Evolutionary conservation across 495 filamentous ascomycete genomes (phyloP), one percentile per base, ranked within the genome.

Genomic region (Penicillium dipodomyicola): DNA sequence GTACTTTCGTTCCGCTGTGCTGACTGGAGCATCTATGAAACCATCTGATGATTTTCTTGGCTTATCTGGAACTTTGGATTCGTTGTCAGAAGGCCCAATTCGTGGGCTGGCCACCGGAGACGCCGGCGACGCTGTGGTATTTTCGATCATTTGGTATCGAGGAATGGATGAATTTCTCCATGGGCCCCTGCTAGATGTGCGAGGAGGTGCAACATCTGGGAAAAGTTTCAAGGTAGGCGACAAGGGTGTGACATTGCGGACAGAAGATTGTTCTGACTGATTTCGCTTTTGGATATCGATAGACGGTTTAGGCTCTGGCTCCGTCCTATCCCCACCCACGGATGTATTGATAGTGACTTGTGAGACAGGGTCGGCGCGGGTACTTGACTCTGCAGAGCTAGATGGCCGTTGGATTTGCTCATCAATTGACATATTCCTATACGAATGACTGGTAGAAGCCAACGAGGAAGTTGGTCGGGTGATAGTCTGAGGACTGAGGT

Each of bases 161-260:
- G 64, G 61, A 27, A 50, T 46, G 2, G 52, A 29, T 8, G 71
- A 70, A n/a, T 69, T 54, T 32, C 71, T 64, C 58, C 61, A 61
- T 8, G 68, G 67, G 22, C 52, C 63, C 35, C 59, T 71, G 43
- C 69, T 74, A 4, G 72, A 70, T 8, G 66, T 57, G 11, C 71
- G 70, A n/a, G 72, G 65, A 7, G 72, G 65, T 40, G 65, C 59
- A 4, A 72, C 62, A 50, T 72, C 66, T 27, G 74, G 74, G 52
- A 77, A 77, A 14, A 77, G 65, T 41, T 75, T 77, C 52, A 77
- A 52, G 0, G 68, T 52, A 3, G 58, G 68, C 15, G 61, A 61
- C n/a, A 65, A 57, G 1, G 65, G 59, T 48, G 51, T 57, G 35
- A 25, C 53, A 42, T 47, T 63, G 45, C 52, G 60, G 48, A 57